A percentile compares a stretch with the other conserved stretches of the same genome.
Conservation (phyloP, 2,329 filamentous ascomycete species). For the Stemphylium lycopersici region DNA sequence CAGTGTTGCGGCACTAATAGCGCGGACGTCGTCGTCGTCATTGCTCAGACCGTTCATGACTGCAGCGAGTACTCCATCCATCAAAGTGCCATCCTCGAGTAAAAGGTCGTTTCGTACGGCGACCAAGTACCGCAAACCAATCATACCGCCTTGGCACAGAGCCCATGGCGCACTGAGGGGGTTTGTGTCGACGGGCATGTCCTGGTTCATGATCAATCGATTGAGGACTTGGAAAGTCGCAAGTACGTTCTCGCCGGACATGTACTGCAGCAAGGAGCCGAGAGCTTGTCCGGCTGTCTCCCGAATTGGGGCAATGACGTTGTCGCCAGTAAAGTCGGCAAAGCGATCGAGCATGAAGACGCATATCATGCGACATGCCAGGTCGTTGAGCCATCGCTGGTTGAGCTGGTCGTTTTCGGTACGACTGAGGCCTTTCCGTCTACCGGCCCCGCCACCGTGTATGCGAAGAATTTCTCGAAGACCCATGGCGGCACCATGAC, state of each 20-base stretch:
- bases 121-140: slow-evolving; percentile 91
- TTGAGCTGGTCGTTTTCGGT: slow-evolving; percentile 81
- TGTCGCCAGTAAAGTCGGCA: slow-evolving; percentile 97
- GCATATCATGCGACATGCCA: slow-evolving; percentile 92
- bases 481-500: slow-evolving; percentile 95
- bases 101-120: slow-evolving; percentile 93
- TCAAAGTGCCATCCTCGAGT: slow-evolving; percentile 79
- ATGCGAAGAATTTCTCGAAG: slow-evolving; percentile 87
- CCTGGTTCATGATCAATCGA: slow-evolving; percentile 88
- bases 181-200: slow-evolving; percentile 60
- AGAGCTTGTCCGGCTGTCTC: slow-evolving; percentile 95
- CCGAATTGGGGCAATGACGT: slow-evolving; percentile 91
- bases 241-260: slow-evolving; percentile 79
- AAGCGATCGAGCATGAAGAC: slow-evolving; percentile 98
- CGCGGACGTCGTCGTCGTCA: slow-evolving; percentile 91
- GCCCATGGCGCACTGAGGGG: slow-evolving; percentile 77
- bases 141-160: slow-evolving; percentile 97
- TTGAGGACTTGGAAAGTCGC: slow-evolving; percentile 84
- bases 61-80: slow-evolving; percentile 89
- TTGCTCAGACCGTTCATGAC: slow-evolving; percentile 96
- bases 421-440: slow-evolving; percentile 71
- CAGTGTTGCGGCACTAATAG: slow-evolving; percentile 95
- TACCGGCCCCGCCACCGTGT: slow-evolving; percentile 89
- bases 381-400: slow-evolving; percentile 85
- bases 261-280: slow-evolving; percentile 84